These are phyloP conservation scores for Nasturtium officinale DNA, from an alignment of 345 rosid genomes.

Conservation along the genomic window DNA sequence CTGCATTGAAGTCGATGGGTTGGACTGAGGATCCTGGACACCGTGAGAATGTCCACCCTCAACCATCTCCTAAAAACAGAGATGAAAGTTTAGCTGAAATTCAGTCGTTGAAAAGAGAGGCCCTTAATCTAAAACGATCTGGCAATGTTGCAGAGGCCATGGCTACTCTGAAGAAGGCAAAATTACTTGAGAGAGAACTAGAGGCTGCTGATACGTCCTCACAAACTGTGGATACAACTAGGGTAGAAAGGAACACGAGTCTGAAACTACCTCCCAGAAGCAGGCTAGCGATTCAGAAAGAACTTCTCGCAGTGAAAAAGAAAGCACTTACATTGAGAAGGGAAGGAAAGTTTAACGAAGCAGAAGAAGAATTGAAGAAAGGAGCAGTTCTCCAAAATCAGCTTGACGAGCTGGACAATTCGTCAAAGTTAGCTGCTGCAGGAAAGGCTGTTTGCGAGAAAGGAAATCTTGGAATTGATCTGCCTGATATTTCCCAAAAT, in stretches of 20 bases:
- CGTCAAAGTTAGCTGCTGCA: slow-evolving; percentile 44
- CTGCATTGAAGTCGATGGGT: slow-evolving; percentile 72
- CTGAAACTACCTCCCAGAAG: slow-evolving; percentile 48
- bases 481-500: slow-evolving; percentile 26
- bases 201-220: slow-evolving; percentile 46
- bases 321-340: slow-evolving; percentile 75
- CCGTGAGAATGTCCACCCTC: slow-evolving; percentile 35
- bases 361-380: slow-evolving; percentile 72
- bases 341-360: slow-evolving; percentile 71
- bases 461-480: slow-evolving; percentile 30
- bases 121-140: slow-evolving; percentile 61
- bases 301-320: slow-evolving; percentile 72
- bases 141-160: slow-evolving; percentile 68
- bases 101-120: slow-evolving; percentile 64
- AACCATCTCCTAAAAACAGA: slow-evolving; percentile 43
- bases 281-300: slow-evolving; percentile 65
- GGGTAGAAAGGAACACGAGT: slow-evolving; percentile 37
- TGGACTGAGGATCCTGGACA: slow-evolving; percentile 69
- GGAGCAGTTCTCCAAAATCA: slow-evolving; percentile 66
- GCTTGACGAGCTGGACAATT: slow-evolving; percentile 66
- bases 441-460: slow-evolving; percentile 27
- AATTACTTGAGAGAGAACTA: slow-evolving; percentile 63
- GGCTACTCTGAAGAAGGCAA: slow-evolving; percentile 74
- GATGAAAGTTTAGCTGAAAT: slow-evolving; percentile 54
- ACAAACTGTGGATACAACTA: slow-evolving; percentile 26